Evolutionary conservation across 306 rosid species (phyloP).

Genomic region (Lathyrus aphaca): DNA sequence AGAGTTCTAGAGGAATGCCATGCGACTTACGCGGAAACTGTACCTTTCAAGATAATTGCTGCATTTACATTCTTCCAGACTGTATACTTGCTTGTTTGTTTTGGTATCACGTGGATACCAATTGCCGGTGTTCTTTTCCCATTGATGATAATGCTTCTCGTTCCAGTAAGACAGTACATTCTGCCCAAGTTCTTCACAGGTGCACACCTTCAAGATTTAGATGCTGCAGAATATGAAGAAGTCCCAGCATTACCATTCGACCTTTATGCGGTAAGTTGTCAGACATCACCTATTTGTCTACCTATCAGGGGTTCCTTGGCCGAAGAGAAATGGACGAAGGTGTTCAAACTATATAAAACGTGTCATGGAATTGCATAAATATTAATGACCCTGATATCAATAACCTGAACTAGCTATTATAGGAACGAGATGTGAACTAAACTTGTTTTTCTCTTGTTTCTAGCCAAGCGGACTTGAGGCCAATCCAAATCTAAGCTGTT

Average conservation of each 20-base stretch:
- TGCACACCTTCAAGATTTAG: conserved; percentile 77
- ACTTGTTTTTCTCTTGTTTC: background rate
- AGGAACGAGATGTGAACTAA: background rate
- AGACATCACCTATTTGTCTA: conserved; percentile 15
- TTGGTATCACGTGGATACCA: conserved; percentile 84
- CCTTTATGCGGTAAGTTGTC: conserved; percentile 52
- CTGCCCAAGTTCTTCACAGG: conserved; percentile 78
- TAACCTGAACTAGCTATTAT: background rate
- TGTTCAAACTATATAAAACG: conserved; percentile 1
- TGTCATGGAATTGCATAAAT: conserved; percentile 22
- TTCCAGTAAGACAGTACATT: conserved; percentile 84
- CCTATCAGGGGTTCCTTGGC: conserved; percentile 4
- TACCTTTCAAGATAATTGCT: conserved; percentile 75
- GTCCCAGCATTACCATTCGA: conserved; percentile 55
- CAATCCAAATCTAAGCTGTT: background rate
- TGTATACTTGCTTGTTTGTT: conserved; percentile 70
- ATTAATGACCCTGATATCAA: background rate
- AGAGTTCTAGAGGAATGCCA: conserved; percentile 69
- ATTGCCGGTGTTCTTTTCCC: conserved; percentile 82
- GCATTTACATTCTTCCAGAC: conserved; percentile 69
- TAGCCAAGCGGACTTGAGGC: background rate
- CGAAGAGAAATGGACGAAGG: background rate
- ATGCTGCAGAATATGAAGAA: conserved; percentile 83
- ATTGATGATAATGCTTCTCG: conserved; percentile 81
- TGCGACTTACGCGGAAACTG: conserved; percentile 69